These are phyloP conservation scores for Naganishia sp. DNA, from an alignment of 1,284 basidiomycete species.

Conservation along the genomic window DNA sequence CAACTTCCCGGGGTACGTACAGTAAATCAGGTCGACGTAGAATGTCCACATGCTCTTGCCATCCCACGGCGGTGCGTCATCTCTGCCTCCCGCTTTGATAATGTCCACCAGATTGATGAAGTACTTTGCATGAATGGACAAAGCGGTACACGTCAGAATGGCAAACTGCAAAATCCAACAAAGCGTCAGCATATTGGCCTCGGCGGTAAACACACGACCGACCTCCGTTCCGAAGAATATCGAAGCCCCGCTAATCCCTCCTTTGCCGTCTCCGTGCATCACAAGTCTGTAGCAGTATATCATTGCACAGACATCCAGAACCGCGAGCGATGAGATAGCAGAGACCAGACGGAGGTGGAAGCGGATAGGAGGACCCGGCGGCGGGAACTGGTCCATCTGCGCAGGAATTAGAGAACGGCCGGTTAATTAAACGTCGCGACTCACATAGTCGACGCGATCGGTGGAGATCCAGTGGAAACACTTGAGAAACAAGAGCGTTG, in stretches of 20 bases:
- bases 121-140: slow-evolving; percentile 82
- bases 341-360: slow-evolving; percentile 83
- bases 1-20: slow-evolving; percentile 52
- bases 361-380: slow-evolving; percentile 73
- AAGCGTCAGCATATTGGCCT: not conserved
- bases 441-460: slow-evolving; percentile 92
- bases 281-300: slow-evolving; percentile 41
- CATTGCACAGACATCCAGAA: slow-evolving; percentile 40
- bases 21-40: slow-evolving; percentile 89
- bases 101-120: slow-evolving; percentile 79
- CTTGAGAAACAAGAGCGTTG: slow-evolving; percentile 88
- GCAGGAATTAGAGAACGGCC: not conserved
- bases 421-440: slow-evolving; percentile 42
- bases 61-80: slow-evolving; percentile 91
- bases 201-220: slow-evolving; percentile 40
- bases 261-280: slow-evolving; percentile 13
- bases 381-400: slow-evolving; percentile 94
- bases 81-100: slow-evolving; percentile 75
- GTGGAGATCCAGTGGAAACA: slow-evolving; percentile 96
- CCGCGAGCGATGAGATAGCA: slow-evolving; percentile 44
- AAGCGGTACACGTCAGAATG: slow-evolving; percentile 73
- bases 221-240: slow-evolving; percentile 95
- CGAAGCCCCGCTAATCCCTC: slow-evolving; percentile 78
- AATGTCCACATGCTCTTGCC: slow-evolving; percentile 96
- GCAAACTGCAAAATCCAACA: slow-evolving; percentile 64